Conservation (phyloP, 495 filamentous ascomycete species). For the Extremus antarcticus region DNA sequence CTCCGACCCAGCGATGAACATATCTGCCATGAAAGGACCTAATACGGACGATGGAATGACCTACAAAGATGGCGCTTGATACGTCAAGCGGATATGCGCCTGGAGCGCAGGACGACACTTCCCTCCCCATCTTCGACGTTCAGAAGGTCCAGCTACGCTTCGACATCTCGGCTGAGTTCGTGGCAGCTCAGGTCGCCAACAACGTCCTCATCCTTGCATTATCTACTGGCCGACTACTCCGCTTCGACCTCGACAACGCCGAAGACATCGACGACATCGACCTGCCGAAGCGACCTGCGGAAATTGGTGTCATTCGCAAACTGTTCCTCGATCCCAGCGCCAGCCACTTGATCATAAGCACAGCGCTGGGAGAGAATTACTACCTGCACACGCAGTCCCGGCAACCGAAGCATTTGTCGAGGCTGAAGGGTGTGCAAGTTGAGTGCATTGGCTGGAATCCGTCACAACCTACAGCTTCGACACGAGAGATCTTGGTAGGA, state of each 20-base stretch:
- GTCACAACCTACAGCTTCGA: slow-evolving; percentile 88
- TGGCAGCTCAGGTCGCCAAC: slow-evolving; percentile 91
- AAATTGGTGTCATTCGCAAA: slow-evolving; percentile 80
- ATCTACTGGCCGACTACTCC: slow-evolving; percentile 74
- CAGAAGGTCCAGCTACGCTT: slow-evolving; percentile 86
- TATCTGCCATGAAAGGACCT: too few relatives aligned
- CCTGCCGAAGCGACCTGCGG: slow-evolving; percentile 82
- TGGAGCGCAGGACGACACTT: slow-evolving; percentile 48
- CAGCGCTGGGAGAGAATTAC: slow-evolving; percentile 87
- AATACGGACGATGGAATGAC: too few relatives aligned
- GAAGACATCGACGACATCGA: slow-evolving; percentile 98
- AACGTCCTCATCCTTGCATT: slow-evolving; percentile 89
- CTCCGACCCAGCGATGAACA: too few relatives aligned
- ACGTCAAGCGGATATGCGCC: slow-evolving; percentile 44
- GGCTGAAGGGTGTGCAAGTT: slow-evolving; percentile 73
- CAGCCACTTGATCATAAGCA: slow-evolving; percentile 85
- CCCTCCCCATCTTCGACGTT: slow-evolving; percentile 84
- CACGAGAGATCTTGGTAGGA: slow-evolving; percentile 88
- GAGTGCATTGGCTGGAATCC: slow-evolving; percentile 94
- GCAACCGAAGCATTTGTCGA: slow-evolving; percentile 68
- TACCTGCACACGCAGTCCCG: slow-evolving; percentile 93
- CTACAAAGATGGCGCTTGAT: slow-evolving; percentile 8
- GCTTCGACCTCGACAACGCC: slow-evolving; percentile 87
- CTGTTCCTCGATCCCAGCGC: slow-evolving; percentile 97
- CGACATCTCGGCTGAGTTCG: slow-evolving; percentile 82